Conservation (phyloP, 352 stramenopile genomes). For the Pythium oligandrum region DNA sequence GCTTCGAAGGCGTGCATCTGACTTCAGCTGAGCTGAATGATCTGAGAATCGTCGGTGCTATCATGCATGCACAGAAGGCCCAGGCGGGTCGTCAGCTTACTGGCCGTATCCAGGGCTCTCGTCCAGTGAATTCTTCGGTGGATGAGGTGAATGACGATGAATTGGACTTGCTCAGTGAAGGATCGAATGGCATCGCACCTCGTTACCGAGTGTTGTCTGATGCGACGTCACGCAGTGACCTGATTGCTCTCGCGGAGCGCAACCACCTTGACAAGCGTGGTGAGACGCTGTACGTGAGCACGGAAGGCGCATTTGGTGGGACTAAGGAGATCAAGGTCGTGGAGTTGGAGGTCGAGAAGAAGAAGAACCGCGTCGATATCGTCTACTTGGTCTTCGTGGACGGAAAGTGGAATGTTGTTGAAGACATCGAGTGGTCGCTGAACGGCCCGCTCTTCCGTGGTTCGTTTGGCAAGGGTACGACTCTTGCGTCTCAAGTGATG, state of each 20-base stretch:
- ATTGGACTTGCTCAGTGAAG: constrained; percentile 26
- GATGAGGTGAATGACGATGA: constrained; percentile 29
- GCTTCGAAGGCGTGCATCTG: constrained; percentile 86
- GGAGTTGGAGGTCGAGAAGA: constrained; percentile 43
- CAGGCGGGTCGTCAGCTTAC: constrained; percentile 27
- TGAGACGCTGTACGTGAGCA: constrained; percentile 46
- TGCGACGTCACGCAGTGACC: constrained; percentile 19
- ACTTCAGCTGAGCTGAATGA: constrained; percentile 55
- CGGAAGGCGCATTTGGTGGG: constrained; percentile 53
- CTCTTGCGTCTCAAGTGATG: constrained; percentile 61
- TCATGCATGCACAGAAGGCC: constrained; percentile 64
- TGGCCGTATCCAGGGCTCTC: constrained; percentile 18
- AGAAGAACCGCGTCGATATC: constrained; percentile 22
- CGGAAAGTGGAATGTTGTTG: constrained; percentile 48
- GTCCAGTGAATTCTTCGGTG: neutral
- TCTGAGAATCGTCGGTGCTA: constrained; percentile 64
- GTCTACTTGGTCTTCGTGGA: constrained; percentile 31
- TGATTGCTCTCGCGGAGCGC: constrained; percentile 42
- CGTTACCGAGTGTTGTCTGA: constrained; percentile 31
- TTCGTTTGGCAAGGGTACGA: constrained; percentile 19
- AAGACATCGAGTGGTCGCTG: constrained; percentile 50
- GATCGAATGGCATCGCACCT: constrained; percentile 26
- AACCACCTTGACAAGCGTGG: constrained; percentile 34
- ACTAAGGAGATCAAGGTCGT: constrained; percentile 34
- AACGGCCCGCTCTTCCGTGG: constrained; percentile 58